Evolutionary conservation across 768 basidiomycete species (phyloP).

Genomic region (Pleurotus citrinopileatus): DNA sequence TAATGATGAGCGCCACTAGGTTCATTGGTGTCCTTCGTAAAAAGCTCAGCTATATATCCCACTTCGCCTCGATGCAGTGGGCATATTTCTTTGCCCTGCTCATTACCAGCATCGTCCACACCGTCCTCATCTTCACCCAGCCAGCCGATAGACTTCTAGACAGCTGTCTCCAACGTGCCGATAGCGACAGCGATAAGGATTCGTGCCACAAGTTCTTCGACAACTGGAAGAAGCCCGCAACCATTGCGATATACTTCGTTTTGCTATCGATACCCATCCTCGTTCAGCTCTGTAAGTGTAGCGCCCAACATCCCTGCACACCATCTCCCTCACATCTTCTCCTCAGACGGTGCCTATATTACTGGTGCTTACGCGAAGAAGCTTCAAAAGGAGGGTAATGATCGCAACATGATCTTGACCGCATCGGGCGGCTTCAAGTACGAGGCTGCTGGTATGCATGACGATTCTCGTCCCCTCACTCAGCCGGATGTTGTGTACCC

Average conservation of each 20-base stretch:
- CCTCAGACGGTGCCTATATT: slow-evolving; percentile 36
- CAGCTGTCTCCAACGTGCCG: slow-evolving; percentile 27
- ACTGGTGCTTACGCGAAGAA: slow-evolving; percentile 32
- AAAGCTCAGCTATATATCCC: slow-evolving; percentile 32
- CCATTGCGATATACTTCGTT: slow-evolving; percentile 25
- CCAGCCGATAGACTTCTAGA: slow-evolving; percentile 21
- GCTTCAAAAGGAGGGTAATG: slow-evolving; percentile 26
- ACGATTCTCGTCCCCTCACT: slow-evolving; percentile 26
- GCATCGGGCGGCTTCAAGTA: slow-evolving; percentile 10
- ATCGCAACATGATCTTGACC: slow-evolving; percentile 17
- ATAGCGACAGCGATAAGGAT: slow-evolving; percentile 21
- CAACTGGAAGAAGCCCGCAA: slow-evolving; percentile 22
- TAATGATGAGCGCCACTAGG: slow-evolving; percentile 16
- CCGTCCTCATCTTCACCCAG: slow-evolving; percentile 29
- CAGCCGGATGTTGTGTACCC: slow-evolving; percentile 26
- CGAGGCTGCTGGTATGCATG: slow-evolving; percentile 25
- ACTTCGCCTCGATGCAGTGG: slow-evolving; percentile 30
- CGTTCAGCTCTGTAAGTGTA: slow-evolving; percentile 35
- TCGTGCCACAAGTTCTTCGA: slow-evolving; percentile 27
- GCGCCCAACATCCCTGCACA: slow-evolving; percentile 1
- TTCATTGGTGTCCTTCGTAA: slow-evolving; percentile 38
- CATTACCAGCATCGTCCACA: slow-evolving; percentile 26
- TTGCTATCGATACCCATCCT: slow-evolving; percentile 32
- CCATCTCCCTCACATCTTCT: neutral
- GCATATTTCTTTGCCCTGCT: slow-evolving; percentile 25